These are phyloP conservation scores for Linum lewisii DNA, from an alignment of 345 rosid genomes.

Conservation along the genomic window DNA sequence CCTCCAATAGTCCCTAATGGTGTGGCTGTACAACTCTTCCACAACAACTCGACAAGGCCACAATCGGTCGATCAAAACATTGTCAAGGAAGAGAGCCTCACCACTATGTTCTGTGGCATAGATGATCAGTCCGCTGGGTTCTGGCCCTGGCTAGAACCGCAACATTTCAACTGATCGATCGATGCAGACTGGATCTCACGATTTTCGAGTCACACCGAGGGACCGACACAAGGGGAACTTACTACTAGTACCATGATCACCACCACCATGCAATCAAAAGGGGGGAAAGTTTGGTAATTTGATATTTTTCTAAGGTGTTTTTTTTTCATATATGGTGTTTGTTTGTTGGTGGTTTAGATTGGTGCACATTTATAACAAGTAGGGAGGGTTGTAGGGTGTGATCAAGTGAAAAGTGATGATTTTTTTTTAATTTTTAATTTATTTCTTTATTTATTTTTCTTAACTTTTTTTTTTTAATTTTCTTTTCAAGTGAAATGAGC, in stretches of 20 bases:
- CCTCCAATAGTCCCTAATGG: slow-evolving; percentile 9
- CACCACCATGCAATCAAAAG: background rate
- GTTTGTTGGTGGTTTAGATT: background rate
- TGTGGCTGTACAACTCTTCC: slow-evolving; percentile 41
- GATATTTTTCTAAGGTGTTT: background rate
- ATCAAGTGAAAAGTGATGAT: background rate
- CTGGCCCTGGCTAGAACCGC: slow-evolving; percentile 98
- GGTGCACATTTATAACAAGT: background rate
- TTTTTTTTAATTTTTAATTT: background rate
- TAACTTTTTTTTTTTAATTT: background rate
- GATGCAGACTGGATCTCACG: no score
- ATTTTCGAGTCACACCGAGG: no score
- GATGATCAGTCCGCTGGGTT: slow-evolving; percentile 73
- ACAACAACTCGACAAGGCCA: slow-evolving; percentile 24
- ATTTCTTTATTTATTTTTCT: no score
- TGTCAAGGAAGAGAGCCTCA: slow-evolving; percentile 81
- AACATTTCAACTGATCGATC: slow-evolving; percentile 49
- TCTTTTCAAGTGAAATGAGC: no score
- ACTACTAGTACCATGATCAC: background rate
- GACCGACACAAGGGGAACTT: background rate
- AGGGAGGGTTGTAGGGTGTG: background rate
- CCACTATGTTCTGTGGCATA: slow-evolving; percentile 80
- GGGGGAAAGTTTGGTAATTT: background rate
- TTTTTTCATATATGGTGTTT: no score
- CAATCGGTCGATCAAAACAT: slow-evolving; percentile 30